A percentile compares a stretch with the other conserved stretches of the same genome.
phyloP scores from a whole-genome alignment of 805 yeast species.

The Dipodascus albidus region DNA sequence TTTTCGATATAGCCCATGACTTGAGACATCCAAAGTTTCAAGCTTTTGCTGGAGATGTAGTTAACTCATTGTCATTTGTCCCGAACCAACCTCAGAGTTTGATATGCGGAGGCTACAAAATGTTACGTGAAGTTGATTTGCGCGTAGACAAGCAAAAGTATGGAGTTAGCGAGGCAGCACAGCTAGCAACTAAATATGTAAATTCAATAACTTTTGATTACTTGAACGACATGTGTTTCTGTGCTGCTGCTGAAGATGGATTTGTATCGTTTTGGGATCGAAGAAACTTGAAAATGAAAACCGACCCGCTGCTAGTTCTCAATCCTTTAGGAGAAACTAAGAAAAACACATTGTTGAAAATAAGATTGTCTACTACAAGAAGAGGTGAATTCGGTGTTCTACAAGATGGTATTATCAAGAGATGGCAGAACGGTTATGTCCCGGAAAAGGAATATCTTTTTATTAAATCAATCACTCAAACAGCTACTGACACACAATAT shows the following conservation, averaged over 20 bases:
- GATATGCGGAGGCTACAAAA: conserved; percentile 66
- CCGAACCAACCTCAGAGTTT: conserved; percentile 44
- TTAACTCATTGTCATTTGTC: conserved; percentile 56
- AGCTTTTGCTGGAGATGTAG: conserved; percentile 61
- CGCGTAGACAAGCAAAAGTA: conserved; percentile 36
- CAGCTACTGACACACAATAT: not conserved
- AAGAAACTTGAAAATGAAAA: conserved; percentile 17
- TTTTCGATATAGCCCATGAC: conserved; percentile 54
- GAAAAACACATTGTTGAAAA: conserved; percentile 13
- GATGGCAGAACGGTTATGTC: conserved; percentile 61
- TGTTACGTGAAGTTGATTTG: conserved; percentile 66
- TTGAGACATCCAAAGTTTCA: conserved; percentile 23
- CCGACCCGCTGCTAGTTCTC: conserved; percentile 15
- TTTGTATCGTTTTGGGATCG: conserved; percentile 54
- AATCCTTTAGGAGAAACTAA: conserved; percentile 13
- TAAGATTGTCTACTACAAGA: conserved; percentile 39
- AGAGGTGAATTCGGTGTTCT: conserved; percentile 68
- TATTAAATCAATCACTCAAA: not conserved
- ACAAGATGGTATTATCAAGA: conserved; percentile 31
- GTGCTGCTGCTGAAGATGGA: conserved; percentile 75
- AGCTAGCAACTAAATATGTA: conserved; percentile 64
- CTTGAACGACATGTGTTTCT: conserved; percentile 51
- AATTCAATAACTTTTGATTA: conserved; percentile 60
- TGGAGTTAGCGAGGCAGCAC: conserved; percentile 37
- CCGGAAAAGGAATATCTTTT: conserved; percentile 55